Percentiles rank a stretch among this genome's conserved stretches.
phyloP scores from a whole-genome alignment of 164 flowering plant genomes.

The Liquidambar formosana region DNA sequence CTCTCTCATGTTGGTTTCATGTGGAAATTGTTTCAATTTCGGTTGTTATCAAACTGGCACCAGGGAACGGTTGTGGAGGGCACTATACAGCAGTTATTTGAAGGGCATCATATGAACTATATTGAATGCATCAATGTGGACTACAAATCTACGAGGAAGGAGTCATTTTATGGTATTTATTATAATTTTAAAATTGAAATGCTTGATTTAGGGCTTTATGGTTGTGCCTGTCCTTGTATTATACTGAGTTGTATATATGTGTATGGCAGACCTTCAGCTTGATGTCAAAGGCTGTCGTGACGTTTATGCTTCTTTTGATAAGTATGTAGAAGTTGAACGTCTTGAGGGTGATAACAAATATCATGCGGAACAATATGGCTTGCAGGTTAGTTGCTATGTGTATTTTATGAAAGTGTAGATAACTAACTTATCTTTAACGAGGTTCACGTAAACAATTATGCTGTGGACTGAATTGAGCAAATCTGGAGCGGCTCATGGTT shows the following conservation, averaged over 20 bases:
- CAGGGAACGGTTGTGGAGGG: constrained; percentile 84
- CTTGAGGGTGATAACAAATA: constrained; percentile 76
- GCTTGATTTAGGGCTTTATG: constrained; percentile 1
- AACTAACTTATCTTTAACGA: neutral
- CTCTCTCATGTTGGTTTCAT: neutral
- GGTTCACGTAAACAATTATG: neutral
- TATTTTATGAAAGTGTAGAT: neutral
- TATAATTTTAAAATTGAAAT: neutral
- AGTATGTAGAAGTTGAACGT: constrained; percentile 70
- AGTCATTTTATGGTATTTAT: constrained; percentile 62
- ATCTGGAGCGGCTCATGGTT: neutral
- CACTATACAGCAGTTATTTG: constrained; percentile 73
- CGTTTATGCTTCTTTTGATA: constrained; percentile 78
- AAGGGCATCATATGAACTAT: constrained; percentile 72
- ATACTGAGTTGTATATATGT: constrained; percentile 6
- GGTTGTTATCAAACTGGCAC: neutral
- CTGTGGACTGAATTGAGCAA: neutral
- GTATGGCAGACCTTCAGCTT: constrained; percentile 56
- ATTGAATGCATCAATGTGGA: constrained; percentile 77
- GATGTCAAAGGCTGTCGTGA: constrained; percentile 77
- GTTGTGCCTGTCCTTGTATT: neutral
- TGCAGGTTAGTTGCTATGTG: constrained; percentile 50
- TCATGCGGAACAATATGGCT: constrained; percentile 64
- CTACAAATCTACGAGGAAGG: constrained; percentile 66
- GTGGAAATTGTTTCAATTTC: neutral